phyloP scores from a whole-genome alignment of 2,329 filamentous ascomycete genomes.

The Atkinsonella hypoxylon region DNA sequence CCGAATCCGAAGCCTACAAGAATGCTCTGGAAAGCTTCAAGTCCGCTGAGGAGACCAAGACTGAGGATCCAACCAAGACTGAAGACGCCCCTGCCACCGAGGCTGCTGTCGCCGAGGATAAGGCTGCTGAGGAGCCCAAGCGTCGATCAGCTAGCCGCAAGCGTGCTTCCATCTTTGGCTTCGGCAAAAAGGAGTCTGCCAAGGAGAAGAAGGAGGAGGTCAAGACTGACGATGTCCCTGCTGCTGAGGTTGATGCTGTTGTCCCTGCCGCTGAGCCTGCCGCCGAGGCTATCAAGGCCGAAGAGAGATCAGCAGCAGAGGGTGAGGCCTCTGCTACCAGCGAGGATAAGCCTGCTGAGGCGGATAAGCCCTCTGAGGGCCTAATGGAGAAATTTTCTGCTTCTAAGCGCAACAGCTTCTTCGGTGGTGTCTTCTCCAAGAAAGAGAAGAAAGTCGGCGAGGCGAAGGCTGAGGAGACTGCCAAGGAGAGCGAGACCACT shows the following conservation, averaged over 20 bases:
- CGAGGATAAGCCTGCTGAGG: conserved; percentile 21
- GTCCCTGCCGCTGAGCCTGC: conserved; percentile 24
- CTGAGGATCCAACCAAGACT: conserved; percentile 25
- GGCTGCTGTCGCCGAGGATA: conserved; percentile 21
- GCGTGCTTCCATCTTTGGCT: conserved; percentile 52
- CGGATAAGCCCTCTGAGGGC: conserved; percentile 28
- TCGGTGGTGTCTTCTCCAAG: conserved; percentile 37
- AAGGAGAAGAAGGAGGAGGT: conserved; percentile 27
- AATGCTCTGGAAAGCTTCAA: conserved; percentile 60
- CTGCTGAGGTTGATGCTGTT: conserved; percentile 19
- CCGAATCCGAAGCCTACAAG: conserved; percentile 81
- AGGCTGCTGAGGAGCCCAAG: conserved; percentile 40
- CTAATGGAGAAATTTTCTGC: conserved; percentile 37
- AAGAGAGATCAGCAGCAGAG: conserved; percentile 26
- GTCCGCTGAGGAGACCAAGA: conserved; percentile 19
- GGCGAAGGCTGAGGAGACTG: conserved; percentile 27
- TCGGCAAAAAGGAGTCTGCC: conserved; percentile 39
- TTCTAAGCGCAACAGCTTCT: conserved; percentile 46
- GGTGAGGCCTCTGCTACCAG: conserved; percentile 16
- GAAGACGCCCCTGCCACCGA: conserved; percentile 20
- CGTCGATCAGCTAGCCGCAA: conserved; percentile 53
- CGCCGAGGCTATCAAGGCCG: conserved; percentile 22
- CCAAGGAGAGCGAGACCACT: conserved; percentile 32
- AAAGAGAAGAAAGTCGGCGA: conserved; percentile 49
- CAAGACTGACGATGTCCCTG: conserved; percentile 20